Evolutionary conservation across 2,329 filamentous ascomycete species (phyloP).

Genomic region (Cadophora sp.): DNA sequence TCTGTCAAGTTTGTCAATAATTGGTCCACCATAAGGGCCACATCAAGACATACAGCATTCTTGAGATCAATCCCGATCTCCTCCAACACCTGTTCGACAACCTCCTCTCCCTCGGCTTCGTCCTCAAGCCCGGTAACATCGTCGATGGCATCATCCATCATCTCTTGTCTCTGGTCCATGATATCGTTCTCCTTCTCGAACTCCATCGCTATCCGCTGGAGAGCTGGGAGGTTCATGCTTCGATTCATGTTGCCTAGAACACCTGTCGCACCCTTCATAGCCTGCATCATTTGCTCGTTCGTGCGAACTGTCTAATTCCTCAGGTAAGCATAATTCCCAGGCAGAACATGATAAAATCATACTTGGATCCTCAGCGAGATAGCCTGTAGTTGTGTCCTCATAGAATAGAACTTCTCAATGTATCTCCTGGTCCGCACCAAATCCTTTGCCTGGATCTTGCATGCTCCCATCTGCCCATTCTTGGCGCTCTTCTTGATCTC

Average conservation of each 20-base stretch:
- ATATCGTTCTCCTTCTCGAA: conserved; percentile 99
- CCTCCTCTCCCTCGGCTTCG: conserved; percentile 95
- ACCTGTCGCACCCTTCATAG: conserved; percentile 96
- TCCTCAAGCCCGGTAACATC: conserved; percentile 90
- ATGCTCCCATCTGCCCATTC: conserved; percentile 97
- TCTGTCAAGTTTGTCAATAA: conserved; percentile 56
- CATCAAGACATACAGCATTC: conserved; percentile 72
- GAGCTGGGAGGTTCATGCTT: conserved; percentile 93
- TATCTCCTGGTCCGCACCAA: conserved; percentile 92
- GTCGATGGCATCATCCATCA: conserved; percentile 99
- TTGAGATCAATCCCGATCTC: conserved; percentile 96
- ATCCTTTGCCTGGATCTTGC: conserved; percentile 98
- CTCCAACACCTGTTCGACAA: conserved; percentile 94
- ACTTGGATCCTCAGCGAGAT: conserved; percentile 95
- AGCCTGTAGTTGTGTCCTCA: conserved; percentile 96
- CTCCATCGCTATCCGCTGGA: conserved; percentile 98
- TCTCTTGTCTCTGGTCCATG: conserved; percentile 98
- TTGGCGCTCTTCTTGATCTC: conserved; percentile 99
- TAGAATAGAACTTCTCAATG: conserved; percentile 97
- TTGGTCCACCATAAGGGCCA: background rate
- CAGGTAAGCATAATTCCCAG: conserved; percentile 2
- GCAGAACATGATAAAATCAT: conserved; percentile 30
- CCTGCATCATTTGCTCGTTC: conserved; percentile 99
- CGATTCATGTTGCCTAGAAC: conserved; percentile 96
- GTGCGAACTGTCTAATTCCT: conserved; percentile 82